A percentile compares a stretch with the other conserved stretches of the same genome.
These are phyloP conservation scores for Lizonia empirigonia DNA, from an alignment of 2,329 filamentous ascomycete species.

Conservation along the genomic window DNA sequence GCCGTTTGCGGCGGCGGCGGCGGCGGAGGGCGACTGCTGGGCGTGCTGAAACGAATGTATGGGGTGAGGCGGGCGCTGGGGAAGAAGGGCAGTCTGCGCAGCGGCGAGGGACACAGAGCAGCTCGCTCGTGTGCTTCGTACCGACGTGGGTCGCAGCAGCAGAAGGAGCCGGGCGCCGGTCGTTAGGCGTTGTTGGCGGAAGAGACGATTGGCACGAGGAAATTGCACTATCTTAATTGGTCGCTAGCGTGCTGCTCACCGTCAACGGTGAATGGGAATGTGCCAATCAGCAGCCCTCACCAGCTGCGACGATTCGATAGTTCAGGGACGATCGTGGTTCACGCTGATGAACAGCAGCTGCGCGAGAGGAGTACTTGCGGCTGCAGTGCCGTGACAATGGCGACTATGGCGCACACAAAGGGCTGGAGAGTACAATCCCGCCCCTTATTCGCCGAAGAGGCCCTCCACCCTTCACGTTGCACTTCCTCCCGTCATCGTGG, in stretches of 20 bases:
- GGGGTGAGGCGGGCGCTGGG: slow-evolving; percentile 39
- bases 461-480: slow-evolving; percentile 16
- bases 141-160: slow-evolving; percentile 8
- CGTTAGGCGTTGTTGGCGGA: slow-evolving; percentile 15
- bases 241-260: slow-evolving; percentile 3
- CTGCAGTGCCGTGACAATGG: background rate
- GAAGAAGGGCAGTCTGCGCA: slow-evolving; percentile 24
- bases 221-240: slow-evolving; percentile 10
- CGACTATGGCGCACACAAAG: slow-evolving; percentile 6
- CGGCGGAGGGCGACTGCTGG: slow-evolving; percentile 12
- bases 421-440: slow-evolving; percentile 15
- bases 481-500: slow-evolving; percentile 32
- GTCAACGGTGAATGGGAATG: slow-evolving; percentile 8
- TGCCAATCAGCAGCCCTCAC: slow-evolving; percentile 1
- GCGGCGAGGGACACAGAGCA: slow-evolving; percentile 22
- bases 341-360: slow-evolving; percentile 8
- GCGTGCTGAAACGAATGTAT: slow-evolving; percentile 48
- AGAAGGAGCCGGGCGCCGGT: slow-evolving; percentile 20
- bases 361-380: background rate
- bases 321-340: slow-evolving; percentile 7
- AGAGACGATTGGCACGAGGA: slow-evolving; percentile 17
- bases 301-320: slow-evolving; percentile 12
- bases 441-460: slow-evolving; percentile 12
- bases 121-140: slow-evolving; percentile 17
- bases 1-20: slow-evolving; percentile 20